phyloP scores from a whole-genome alignment of 495 filamentous ascomycete species.

The Aspergillus leporis region DNA sequence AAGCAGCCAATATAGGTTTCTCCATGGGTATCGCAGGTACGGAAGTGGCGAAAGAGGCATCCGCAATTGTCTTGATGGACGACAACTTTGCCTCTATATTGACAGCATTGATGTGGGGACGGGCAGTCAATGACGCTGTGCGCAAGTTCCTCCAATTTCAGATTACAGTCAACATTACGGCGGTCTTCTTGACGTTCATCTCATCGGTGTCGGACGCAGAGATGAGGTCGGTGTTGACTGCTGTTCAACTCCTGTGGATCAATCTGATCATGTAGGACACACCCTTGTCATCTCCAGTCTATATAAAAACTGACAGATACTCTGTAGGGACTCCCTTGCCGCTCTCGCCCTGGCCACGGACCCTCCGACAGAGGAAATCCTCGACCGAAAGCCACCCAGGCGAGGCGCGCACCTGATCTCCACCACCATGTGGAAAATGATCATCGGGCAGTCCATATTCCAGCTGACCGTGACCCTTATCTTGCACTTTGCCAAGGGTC shows the following conservation, averaged over 20 bases:
- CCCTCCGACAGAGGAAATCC: slow-evolving; percentile 72
- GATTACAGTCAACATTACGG: slow-evolving; percentile 88
- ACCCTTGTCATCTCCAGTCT: no score
- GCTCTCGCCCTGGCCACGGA: slow-evolving; percentile 86
- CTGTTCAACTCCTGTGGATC: slow-evolving; percentile 91
- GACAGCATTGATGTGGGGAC: slow-evolving; percentile 87
- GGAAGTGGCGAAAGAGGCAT: slow-evolving; percentile 92
- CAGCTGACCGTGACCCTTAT: slow-evolving; percentile 77
- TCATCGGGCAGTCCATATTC: slow-evolving; percentile 80
- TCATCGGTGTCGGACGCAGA: slow-evolving; percentile 67
- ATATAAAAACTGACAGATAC: neutral
- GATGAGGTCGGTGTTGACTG: slow-evolving; percentile 72
- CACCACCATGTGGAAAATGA: slow-evolving; percentile 95
- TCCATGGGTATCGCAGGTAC: slow-evolving; percentile 87
- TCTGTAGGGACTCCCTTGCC: slow-evolving; percentile 71
- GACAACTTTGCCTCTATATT: slow-evolving; percentile 89
- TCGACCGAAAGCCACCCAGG: slow-evolving; percentile 81
- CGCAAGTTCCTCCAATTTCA: slow-evolving; percentile 89
- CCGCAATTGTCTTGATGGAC: slow-evolving; percentile 90
- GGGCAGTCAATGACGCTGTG: slow-evolving; percentile 87
- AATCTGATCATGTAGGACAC: slow-evolving; percentile 75
- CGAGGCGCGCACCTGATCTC: slow-evolving; percentile 76
- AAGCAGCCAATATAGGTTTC: slow-evolving; percentile 79
- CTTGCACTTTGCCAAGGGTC: slow-evolving; percentile 68
- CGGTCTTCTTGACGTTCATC: slow-evolving; percentile 80